Evolutionary conservation across 805 yeast species (phyloP), one percentile per base, ranked within the genome.

Genomic region (Candida qinlingensis): DNA sequence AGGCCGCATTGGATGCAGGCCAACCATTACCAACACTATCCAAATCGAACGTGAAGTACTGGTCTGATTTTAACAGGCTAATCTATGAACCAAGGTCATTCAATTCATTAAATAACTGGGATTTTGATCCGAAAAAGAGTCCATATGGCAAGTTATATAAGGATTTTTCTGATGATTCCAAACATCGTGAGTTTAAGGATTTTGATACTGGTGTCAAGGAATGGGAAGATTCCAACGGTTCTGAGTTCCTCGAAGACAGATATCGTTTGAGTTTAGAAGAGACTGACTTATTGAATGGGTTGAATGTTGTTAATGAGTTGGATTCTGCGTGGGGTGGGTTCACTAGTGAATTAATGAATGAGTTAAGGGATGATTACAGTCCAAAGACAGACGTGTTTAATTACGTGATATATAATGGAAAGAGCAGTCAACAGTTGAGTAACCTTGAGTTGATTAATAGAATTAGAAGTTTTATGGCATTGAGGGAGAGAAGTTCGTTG

Each of bases 261-360:
- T 77, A 90, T 47, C 72, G 97, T 47, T 65, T 69, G 2, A 66
- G 76, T 38, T 60, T 94, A 11, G 99, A 92, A 60, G 76, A 79
- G 51, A 82, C 94, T 61, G 97, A 94, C 62, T 64, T 71, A 29
- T 60, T 91, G 19, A 78, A 76, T 47, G 97, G 97, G 0, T 49
- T 94, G 8, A 86, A 85, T 55, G 44, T 87, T 0, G 59, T 83
- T 3, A 76, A 85, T 0, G 96, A 90, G 45, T 55, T 83, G 4
- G 96, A 87, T 60, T 73, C 80, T 26, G 86, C 85, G 0, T 92
- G 98, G 98, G 85, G 89, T 43, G 96, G 96, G 0, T 80, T 86
- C 56, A 65, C 87, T 5, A 62, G 67, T 38, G 72, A 73, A 41
- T 54, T 81, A 52, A 49, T 90, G 27, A 57, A 67, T n/a, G 75